These are phyloP conservation scores for Cyberlindnera samutprakarnensis DNA, from an alignment of 805 yeast genomes.

Conservation along the genomic window DNA sequence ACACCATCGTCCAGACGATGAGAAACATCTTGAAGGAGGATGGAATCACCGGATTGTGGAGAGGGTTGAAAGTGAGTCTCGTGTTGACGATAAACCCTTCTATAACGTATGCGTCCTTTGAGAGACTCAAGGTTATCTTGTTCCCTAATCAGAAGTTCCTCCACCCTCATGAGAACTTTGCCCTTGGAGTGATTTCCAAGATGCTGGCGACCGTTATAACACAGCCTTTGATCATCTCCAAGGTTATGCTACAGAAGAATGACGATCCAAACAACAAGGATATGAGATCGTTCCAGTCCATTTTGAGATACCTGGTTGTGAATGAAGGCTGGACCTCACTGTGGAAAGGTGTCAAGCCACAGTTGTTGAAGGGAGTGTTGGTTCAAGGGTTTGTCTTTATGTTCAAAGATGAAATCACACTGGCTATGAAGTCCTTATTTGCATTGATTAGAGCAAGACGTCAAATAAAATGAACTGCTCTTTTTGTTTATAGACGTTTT, in stretches of 20 bases:
- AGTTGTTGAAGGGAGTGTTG: constrained; percentile 69
- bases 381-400: constrained; percentile 81
- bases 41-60: constrained; percentile 71
- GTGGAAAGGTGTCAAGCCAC: constrained; percentile 80
- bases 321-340: constrained; percentile 59
- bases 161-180: constrained; percentile 56
- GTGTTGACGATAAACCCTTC: constrained; percentile 79
- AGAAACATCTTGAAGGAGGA: constrained; percentile 51
- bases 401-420: constrained; percentile 38
- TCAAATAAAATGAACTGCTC: background rate
- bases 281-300: constrained; percentile 55
- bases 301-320: constrained; percentile 49
- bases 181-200: constrained; percentile 74
- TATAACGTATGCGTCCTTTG: constrained; percentile 78
- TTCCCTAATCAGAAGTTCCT: constrained; percentile 29
- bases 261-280: constrained; percentile 31
- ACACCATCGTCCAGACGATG: constrained; percentile 33
- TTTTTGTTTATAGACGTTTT: background rate
- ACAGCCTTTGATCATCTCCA: constrained; percentile 80
- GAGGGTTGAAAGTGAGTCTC: constrained; percentile 73
- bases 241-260: constrained; percentile 65
- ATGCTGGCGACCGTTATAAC: constrained; percentile 73
- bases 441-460: constrained; percentile 11
- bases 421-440: constrained; percentile 16
- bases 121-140: constrained; percentile 50